Base-by-base conservation (phyloP, 2,329 filamentous ascomycete genomes). In the Coniella lustricola region DNA sequence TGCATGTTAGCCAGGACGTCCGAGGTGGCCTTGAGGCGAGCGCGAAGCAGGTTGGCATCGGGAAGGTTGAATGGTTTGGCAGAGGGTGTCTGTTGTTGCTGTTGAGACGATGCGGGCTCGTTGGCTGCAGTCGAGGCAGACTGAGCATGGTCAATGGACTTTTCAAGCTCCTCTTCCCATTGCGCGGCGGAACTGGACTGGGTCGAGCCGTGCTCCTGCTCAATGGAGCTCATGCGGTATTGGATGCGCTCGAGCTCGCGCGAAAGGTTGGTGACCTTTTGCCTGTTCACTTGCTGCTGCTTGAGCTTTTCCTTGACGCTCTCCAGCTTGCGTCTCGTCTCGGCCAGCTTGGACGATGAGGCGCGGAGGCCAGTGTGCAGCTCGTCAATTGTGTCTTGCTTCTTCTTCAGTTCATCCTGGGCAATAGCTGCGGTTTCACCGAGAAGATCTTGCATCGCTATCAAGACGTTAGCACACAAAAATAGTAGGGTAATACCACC, bases 391-490 rank as follows among this genome's bases (percentile, higher is more conserved):
- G 83, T 78, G 43, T 84, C 76, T 68, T 96, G 90, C 63, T 95
- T 95, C 38, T 84, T 75, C 57, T 84, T 85, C 54, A 95, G 81
- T 63, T 91, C 87, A 42, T 81, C 74, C 48, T 87, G 84, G 62
- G 96, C 91, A 38, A 88, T 82, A 37, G 82, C 76, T 43, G 90
- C 82, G 4, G 90, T 87, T 57, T 90, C 83, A 37, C 81, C 82
- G 18, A 98, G 75, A 42, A 95, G 82, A 55, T 88, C 84, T 37
- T 87, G 87, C 59, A 96, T 90, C 43, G 90, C 86, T 82, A 60
- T 55, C 31, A 62, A 57, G 71, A 61, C 71, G 68, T 65, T 62
- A 64, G 54, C 38, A 31, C 12, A 5, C 20, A 21, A 46, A 25
- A 16, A 21, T 47, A 18, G 7, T 18, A 22, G 31, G 29, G 32